These are phyloP conservation scores for Grosmannia huntii DNA, from an alignment of 2,329 filamentous ascomycete genomes.

Conservation along the genomic window DNA sequence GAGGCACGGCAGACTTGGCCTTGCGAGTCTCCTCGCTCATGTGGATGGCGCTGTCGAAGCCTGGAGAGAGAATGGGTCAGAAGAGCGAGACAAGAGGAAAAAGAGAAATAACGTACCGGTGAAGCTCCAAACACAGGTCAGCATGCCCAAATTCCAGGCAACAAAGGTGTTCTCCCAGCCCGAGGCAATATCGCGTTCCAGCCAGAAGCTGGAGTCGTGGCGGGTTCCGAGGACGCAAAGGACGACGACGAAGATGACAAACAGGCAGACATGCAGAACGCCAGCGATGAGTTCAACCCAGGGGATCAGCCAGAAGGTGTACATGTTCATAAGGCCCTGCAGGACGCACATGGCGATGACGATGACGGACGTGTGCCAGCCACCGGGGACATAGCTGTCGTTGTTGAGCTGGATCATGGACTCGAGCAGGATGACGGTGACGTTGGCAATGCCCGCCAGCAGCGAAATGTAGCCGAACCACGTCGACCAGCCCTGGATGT, in stretches of 20 bases:
- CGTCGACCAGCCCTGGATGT: slow-evolving; percentile 23
- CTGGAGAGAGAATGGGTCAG: background rate
- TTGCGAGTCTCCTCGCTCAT: slow-evolving; percentile 32
- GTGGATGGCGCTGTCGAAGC: slow-evolving; percentile 34
- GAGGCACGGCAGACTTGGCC: slow-evolving; percentile 30
- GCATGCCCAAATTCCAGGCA: slow-evolving; percentile 23
- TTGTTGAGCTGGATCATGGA: slow-evolving; percentile 8
- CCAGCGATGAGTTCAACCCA: slow-evolving; percentile 24
- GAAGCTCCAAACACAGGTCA: slow-evolving; percentile 21
- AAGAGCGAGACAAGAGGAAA: background rate
- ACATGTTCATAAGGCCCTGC: slow-evolving; percentile 18
- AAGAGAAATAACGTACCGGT: slow-evolving; percentile 7
- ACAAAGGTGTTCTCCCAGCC: slow-evolving; percentile 17
- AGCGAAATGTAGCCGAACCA: slow-evolving; percentile 27
- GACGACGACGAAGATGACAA: slow-evolving; percentile 23
- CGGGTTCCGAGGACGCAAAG: slow-evolving; percentile 19
- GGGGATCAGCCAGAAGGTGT: slow-evolving; percentile 24
- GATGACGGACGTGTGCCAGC: slow-evolving; percentile 26
- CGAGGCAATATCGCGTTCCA: slow-evolving; percentile 14
- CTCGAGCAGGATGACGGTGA: slow-evolving; percentile 20
- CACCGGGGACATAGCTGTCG: slow-evolving; percentile 4
- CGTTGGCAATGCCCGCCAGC: slow-evolving; percentile 21
- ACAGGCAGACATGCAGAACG: slow-evolving; percentile 18
- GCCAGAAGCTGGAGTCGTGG: slow-evolving; percentile 19
- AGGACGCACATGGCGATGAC: slow-evolving; percentile 22